Evolutionary conservation across 2,329 filamentous ascomycete species (phyloP), one percentile per base, ranked within the genome.

Genomic region (Epicoccum nigrum): DNA sequence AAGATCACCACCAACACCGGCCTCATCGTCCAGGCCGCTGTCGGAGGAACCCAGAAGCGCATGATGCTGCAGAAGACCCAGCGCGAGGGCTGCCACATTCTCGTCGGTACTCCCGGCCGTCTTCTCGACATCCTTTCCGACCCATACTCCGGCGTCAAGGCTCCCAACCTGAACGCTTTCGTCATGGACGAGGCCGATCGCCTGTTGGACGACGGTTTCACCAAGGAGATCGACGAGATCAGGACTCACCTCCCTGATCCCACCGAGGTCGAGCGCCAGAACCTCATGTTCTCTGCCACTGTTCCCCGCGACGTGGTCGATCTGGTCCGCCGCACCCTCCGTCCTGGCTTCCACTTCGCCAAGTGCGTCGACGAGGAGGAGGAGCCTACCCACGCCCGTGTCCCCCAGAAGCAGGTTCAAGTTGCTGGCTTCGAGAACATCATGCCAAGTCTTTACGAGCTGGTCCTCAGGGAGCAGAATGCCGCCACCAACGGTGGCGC

Each of bases 201-300:
- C 59, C 77, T 90, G 20, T 76, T 88, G 40, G 84, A 89, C 62
- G 79, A 84, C 58, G 77, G 79, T 21, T 81, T 81, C 69, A 73
- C 68, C 55, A 73, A 73, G 25, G 78, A 79, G 55, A 79, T 81
- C 46, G 72, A 76, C 28, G 69, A 78, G 15, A 79, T 81, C 62
- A 75, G 76, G 64, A 62, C 62, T 11, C 59, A 73, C 28, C 66
- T 97, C 8, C 93, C 93, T 3, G 76, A 81, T 38, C 81, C 82
- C 6, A 63, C 71, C 0, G 74, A 86, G 44, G 83, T 87, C 54
- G 81, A 88, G 45, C 86, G 93, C 41, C 94, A 99, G 74, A 97
- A 92, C 6, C 85, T 99, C 65, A 87, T 99, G 74, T 97, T 96
- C 73, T 97, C 93, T 12, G 94, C 94, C 35, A 99, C 94, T 9